Base-by-base conservation (phyloP, 164 flowering plant genomes). In the Nymphaea colorata region DNA sequence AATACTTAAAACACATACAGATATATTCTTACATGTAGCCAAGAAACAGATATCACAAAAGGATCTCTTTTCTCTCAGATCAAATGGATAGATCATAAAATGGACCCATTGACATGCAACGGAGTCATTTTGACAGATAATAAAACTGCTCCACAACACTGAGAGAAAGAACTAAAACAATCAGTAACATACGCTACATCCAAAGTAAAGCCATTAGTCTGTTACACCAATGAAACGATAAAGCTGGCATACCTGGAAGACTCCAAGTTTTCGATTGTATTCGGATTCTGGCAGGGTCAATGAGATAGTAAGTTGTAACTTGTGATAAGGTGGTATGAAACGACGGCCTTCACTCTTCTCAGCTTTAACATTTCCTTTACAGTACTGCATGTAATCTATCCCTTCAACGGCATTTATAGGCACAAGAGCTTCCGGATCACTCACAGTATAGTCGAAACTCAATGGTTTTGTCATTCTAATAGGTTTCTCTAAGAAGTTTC, bases 371-470 rank as follows among this genome's bases (percentile, higher is more conserved):
- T 78, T 75, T 62, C 82, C 89, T 42, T 18, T 51, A 60, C 81
- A 76, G 43, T 76, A 70, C 53, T 67, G 41, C 41, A 79, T 82
- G 73, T 74, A 75, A 66, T 63, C 68, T 18, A 62, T 73, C 72
- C 72, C 68, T 12, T 76, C 55, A 69, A 82, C 76, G 3, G 83
- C 71, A 2, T 66, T 62, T 5, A 89, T 55, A 0, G 90, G 95
- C 43, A 88, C 80, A 69, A 67, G 81, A 12, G 97, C 91, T 42
- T 79, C 88, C 0, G 98, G 98, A 62, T 82, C 83, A 45, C 62
- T 73, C 79, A 80, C 81, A 0, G 89, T 85, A 70, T 84, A 91
- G 77, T 94, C 97, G 71, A 91, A 94, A 82, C 80, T 85, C 86
- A 94, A 72, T 3, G 14, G 41, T 66, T 84, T 81, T 70, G 80